Evolutionary conservation across 2,329 filamentous ascomycete genomes (phyloP), one percentile per base, ranked within the genome.

Genomic region (Cordyceps javanica): DNA sequence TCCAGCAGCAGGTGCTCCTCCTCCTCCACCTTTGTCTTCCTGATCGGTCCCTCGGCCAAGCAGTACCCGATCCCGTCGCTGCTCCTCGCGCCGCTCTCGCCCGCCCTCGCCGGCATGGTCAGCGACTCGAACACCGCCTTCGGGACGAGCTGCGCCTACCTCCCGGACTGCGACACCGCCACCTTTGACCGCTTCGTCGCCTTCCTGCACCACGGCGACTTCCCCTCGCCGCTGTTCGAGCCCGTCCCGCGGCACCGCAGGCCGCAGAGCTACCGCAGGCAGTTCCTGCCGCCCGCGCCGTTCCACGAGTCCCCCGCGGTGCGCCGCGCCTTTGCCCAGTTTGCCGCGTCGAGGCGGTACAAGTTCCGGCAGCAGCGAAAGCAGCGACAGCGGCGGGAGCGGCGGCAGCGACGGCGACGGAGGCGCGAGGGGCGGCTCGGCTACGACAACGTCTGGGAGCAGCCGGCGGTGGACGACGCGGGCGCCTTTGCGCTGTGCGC

Each of bases 191-290:
- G 38, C 48, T 61, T 60, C 58, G 45, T 60, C 48, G 58, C 59
- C 45, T 61, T 45, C 44, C 58, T 57, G n/a, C 60, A 60, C 58
- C 53, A 52, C 23, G 48, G 60, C 36, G 60, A 61, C 42, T 61
- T 51, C 7, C 19, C 48, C 32, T 51, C 48, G 32, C 48, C 48
- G 4, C 48, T 51, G 32, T 51, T 51, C 34, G 19, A 26, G 13
- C 11, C 21, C 32, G 14, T 51, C 21, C 19, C 32, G 13, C 2
- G 10, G 21, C 1, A 7, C 32, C 10, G 13, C 0, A 6, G n/a
- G 2, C 32, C 45, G 2, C 7, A 21, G 9, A 16, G 30, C 10
- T 49, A 49, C 45, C 9, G 11, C 3, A 25, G 4, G 3, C 10
- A 6, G 9, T 34, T 36, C n/a, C 45, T 34, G 4, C 45, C 30